Evolutionary conservation across 768 basidiomycete species (phyloP), one percentile per base, ranked within the genome.

Genomic region (Lentinula sp.): DNA sequence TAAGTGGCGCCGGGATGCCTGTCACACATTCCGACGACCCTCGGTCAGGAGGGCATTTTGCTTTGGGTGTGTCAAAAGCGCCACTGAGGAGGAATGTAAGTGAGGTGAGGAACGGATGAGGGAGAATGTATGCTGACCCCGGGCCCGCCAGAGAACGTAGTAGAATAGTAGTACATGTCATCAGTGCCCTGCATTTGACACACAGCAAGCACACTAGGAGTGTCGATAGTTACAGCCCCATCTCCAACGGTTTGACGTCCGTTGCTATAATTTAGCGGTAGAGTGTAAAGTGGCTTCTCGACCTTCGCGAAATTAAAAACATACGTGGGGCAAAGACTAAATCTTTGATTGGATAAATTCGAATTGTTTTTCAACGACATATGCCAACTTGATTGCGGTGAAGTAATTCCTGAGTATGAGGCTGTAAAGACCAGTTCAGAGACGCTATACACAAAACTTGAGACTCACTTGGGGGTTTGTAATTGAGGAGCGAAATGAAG

Each of bases 1-100:
- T 74, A 63, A 73, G 75, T 71, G 80, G 78, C 91, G 90, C 84
- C 87, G 83, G 82, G 79, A 86, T 82, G 90, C 84, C 92, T 94
- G 88, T 94, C 92, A 94, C 92, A 85, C 90, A 87, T 83, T 83
- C 85, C 81, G 85, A 87, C 91, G 92, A 94, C 92, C 92, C 92
- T 89, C 92, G 71, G 72, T 91, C 87, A 68, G 91, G 91, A 91
- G 91, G 92, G 92, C 92, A 94, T 94, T 94, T 94, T 66, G 76
- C 76, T 70, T 82, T 87, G 67, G 91, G 90, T 81, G 79, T 81
- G 91, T 94, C 92, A 94, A 94, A 94, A 92, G 78, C 91, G 87
- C 92, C 92, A 94, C 92, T 93, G 63, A 3, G 55, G 4, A 52
- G 49, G n/a, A 43, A 28, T 28, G 28, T 28, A 28, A 28, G 28